phyloP scores from a whole-genome alignment of 2,329 filamentous ascomycete species.

The Pestalotiopsis sp. region DNA sequence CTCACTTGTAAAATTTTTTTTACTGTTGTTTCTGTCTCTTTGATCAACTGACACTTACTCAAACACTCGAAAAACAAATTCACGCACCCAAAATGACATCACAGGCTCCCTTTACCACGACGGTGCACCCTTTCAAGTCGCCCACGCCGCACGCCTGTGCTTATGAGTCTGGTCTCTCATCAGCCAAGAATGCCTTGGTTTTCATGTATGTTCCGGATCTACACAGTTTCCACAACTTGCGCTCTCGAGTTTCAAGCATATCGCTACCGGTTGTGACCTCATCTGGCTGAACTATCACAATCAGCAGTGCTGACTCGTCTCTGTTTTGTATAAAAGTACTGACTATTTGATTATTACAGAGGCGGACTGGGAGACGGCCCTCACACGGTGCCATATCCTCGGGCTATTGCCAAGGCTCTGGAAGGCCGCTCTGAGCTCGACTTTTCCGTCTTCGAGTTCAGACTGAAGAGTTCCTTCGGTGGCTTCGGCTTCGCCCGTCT shows the following conservation, averaged over 20 bases:
- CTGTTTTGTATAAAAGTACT: neutral
- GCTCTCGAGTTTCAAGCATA: neutral
- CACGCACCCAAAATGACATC: slow-evolving; percentile 1
- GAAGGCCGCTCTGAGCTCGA: slow-evolving; percentile 38
- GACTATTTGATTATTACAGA: slow-evolving; percentile 1
- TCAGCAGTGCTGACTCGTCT: neutral
- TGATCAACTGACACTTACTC: too few relatives aligned
- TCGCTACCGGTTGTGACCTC: neutral
- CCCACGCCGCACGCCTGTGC: slow-evolving; percentile 43
- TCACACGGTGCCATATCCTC: slow-evolving; percentile 63
- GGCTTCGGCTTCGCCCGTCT: slow-evolving; percentile 56
- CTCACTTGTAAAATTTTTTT: too few relatives aligned
- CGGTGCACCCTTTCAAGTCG: slow-evolving; percentile 49
- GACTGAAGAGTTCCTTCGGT: slow-evolving; percentile 56
- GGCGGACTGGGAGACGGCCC: slow-evolving; percentile 73
- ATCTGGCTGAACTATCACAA: neutral
- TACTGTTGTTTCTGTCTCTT: neutral
- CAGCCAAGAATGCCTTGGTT: slow-evolving; percentile 61
- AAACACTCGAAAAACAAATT: neutral
- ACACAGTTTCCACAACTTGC: neutral
- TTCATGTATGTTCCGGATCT: slow-evolving; percentile 49
- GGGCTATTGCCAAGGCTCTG: slow-evolving; percentile 47
- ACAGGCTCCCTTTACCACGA: slow-evolving; percentile 41
- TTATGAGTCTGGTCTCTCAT: slow-evolving; percentile 47
- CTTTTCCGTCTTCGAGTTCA: slow-evolving; percentile 61